Percentiles rank a stretch among this genome's conserved stretches.
Conservation (phyloP, 179 eudicot genomes). For the Beta corolliflora region DNA sequence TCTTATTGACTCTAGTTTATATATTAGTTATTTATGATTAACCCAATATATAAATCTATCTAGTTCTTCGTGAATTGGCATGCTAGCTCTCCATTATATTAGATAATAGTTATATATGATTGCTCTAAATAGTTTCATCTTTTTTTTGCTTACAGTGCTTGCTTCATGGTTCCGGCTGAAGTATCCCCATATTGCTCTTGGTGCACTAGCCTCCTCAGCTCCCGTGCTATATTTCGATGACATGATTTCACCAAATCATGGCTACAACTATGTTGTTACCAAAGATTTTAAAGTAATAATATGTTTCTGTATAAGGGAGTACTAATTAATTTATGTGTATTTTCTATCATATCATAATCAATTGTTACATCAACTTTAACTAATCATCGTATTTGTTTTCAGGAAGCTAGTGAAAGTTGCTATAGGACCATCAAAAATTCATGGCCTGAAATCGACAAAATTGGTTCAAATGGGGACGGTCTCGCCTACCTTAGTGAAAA, state of each 20-base stretch:
- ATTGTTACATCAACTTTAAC: background rate
- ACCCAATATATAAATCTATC: too few species aligned
- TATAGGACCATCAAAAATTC: slow-evolving; percentile 45
- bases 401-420: slow-evolving; percentile 48
- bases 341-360: background rate
- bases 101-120: background rate
- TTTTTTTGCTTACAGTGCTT: slow-evolving; percentile 23
- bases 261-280: slow-evolving; percentile 41
- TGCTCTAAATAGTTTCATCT: background rate
- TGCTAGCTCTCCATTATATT: background rate
- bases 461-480: slow-evolving; percentile 46
- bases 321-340: background rate
- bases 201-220: slow-evolving; percentile 63
- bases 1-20: too few species aligned
- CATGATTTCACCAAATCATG: slow-evolving; percentile 42
- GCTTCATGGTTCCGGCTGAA: slow-evolving; percentile 69
- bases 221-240: slow-evolving; percentile 51
- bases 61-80: background rate
- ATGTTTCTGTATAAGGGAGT: background rate
- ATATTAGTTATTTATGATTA: too few species aligned
- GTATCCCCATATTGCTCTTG: slow-evolving; percentile 59
- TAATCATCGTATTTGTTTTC: background rate
- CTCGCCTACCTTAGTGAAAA: slow-evolving; percentile 36
- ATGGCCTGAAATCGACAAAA: slow-evolving; percentile 45
- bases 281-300: slow-evolving; percentile 48